A percentile compares a stretch with the other conserved stretches of the same genome.
Conservation (phyloP, 495 filamentous ascomycete genomes). For the Polyplosphaeria fusca region DNA sequence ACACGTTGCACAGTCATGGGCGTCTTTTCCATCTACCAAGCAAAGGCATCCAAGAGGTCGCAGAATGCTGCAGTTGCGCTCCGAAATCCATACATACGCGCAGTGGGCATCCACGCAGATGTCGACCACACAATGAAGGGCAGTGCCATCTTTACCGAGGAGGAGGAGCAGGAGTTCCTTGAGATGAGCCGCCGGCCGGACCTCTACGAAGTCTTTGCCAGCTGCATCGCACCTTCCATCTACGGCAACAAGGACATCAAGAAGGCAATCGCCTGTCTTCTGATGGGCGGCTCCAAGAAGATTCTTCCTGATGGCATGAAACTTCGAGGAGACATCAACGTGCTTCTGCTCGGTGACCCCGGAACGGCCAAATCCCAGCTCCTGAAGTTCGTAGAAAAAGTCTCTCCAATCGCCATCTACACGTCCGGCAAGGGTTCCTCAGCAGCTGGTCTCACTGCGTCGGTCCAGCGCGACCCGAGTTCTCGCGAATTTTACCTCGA, state of each 20-base stretch:
- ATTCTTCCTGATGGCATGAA: constrained; percentile 98
- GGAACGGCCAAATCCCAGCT: constrained; percentile 98
- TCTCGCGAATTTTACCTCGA: constrained; percentile 98
- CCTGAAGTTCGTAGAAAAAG: constrained; percentile 96
- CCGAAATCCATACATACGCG: constrained; percentile 92
- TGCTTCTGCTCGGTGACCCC: constrained; percentile 92
- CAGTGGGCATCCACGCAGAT: constrained; percentile 87
- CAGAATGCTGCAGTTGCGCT: constrained; percentile 80
- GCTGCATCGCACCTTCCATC: constrained; percentile 95
- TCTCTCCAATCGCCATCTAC: constrained; percentile 95
- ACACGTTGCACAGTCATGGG: constrained; percentile 94
- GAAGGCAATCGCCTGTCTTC: constrained; percentile 93
- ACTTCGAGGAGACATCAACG: constrained; percentile 97
- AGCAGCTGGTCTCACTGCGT: constrained; percentile 95
- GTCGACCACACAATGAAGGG: constrained; percentile 88
- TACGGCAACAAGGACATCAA: constrained; percentile 97
- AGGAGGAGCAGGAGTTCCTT: constrained; percentile 96
- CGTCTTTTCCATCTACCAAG: constrained; percentile 96
- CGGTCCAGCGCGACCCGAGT: constrained; percentile 86
- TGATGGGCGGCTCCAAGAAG: constrained; percentile 97
- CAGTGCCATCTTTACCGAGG: constrained; percentile 79
- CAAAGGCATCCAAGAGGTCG: constrained; percentile 76
- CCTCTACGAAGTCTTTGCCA: constrained; percentile 82
- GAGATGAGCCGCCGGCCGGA: constrained; percentile 89
- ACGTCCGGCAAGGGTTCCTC: constrained; percentile 99